Conservation (phyloP, 2,329 filamentous ascomycete genomes). For the Fusarium tanahbumbuense region DNA sequence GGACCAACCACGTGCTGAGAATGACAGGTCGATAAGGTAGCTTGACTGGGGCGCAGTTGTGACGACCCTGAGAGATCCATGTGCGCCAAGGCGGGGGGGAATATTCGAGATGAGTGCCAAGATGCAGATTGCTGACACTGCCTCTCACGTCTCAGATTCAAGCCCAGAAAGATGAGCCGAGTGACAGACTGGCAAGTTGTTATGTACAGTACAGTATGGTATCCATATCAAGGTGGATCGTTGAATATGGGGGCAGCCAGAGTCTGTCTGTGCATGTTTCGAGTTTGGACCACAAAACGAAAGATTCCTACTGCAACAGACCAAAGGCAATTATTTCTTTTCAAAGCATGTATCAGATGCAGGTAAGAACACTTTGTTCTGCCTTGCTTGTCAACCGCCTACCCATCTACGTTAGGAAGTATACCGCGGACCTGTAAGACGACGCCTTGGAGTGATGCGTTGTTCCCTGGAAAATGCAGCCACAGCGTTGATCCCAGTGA, state of each 20-base stretch:
- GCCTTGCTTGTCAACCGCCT: not conserved
- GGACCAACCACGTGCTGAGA: slow-evolving; percentile 22
- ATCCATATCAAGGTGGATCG: not conserved
- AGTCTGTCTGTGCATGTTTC: slow-evolving; percentile 6
- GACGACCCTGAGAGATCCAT: slow-evolving; percentile 27
- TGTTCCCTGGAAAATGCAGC: not conserved
- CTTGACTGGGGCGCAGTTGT: slow-evolving; percentile 32
- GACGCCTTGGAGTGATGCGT: not conserved
- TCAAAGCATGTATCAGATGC: not conserved
- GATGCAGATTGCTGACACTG: slow-evolving; percentile 20
- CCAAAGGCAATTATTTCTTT: not conserved
- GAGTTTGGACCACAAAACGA: not conserved
- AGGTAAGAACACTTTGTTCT: not conserved
- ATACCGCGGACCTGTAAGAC: not conserved
- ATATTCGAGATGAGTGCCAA: slow-evolving; percentile 29
- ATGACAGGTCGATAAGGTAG: slow-evolving; percentile 26
- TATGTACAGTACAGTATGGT: not conserved
- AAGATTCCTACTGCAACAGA: not conserved
- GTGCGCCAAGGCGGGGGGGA: slow-evolving; percentile 14
- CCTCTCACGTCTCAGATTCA: slow-evolving; percentile 3
- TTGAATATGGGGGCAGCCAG: not conserved
- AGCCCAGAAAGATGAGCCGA: slow-evolving; percentile 4
- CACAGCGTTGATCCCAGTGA: slow-evolving; percentile 13
- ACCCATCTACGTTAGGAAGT: not conserved
- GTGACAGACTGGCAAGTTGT: slow-evolving; percentile 2